Evolutionary conservation across 768 basidiomycete species (phyloP).

Genomic region (Hirschioporus abietinus): DNA sequence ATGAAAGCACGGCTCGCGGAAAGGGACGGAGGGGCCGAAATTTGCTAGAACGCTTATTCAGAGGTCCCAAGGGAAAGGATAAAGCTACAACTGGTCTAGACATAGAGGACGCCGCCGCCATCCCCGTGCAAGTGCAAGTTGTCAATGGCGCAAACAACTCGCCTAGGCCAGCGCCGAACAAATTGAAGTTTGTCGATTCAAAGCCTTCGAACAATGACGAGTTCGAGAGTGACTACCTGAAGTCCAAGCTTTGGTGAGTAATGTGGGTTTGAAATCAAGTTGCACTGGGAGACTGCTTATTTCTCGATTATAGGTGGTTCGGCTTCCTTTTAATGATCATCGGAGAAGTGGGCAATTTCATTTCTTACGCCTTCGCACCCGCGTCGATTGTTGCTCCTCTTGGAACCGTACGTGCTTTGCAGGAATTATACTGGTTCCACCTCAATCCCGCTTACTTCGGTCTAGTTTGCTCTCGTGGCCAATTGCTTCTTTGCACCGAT

Average conservation of each 20-base stretch:
- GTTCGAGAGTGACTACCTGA: slow-evolving; percentile 72
- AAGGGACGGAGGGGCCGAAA: not conserved
- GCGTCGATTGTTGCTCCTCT: slow-evolving; percentile 93
- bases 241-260: slow-evolving; percentile 76
- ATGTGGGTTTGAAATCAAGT: too few species aligned
- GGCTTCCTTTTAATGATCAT: slow-evolving; percentile 87
- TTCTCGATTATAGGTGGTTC: slow-evolving; percentile 58
- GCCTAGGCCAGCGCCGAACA: not conserved
- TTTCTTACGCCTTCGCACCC: slow-evolving; percentile 84
- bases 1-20: not conserved
- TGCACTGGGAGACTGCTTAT: not conserved
- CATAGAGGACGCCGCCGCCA: not conserved
- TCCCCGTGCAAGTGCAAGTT: not conserved
- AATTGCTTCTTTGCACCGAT: slow-evolving; percentile 93
- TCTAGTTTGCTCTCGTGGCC: slow-evolving; percentile 84
- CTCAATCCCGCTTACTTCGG: slow-evolving; percentile 5
- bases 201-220: slow-evolving; percentile 22
- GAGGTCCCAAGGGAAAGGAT: not conserved
- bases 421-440: slow-evolving; percentile 6
- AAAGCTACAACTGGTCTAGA: not conserved
- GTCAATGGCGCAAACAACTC: not conserved
- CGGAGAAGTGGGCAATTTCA: slow-evolving; percentile 89
- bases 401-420: slow-evolving; percentile 66
- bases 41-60: not conserved
- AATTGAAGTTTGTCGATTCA: not conserved